These are phyloP conservation scores for Aphanomyces euteiches DNA, from an alignment of 352 stramenopile genomes.

Conservation along the genomic window DNA sequence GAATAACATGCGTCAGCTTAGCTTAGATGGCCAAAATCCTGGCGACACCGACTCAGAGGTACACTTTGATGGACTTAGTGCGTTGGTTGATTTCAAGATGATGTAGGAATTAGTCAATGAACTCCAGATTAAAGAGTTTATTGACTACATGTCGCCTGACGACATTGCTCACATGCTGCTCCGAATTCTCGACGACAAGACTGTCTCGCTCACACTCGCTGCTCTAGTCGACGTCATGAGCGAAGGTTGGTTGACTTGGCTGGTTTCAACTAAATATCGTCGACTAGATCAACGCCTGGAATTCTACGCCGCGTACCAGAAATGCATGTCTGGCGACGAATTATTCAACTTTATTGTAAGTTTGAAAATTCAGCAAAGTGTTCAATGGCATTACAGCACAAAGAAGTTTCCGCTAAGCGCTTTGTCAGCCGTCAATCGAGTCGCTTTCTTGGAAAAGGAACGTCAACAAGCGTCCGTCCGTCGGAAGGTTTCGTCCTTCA, in stretches of 20 bases:
- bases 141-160: conserved; percentile 19
- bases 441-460: too few species aligned
- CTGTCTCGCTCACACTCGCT: background rate
- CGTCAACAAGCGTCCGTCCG: too few species aligned
- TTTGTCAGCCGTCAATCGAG: background rate
- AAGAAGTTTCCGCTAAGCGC: conserved; percentile 2
- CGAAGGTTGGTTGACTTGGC: background rate
- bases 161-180: conserved; percentile 13
- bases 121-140: conserved; percentile 10
- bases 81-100: background rate
- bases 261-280: too few species aligned
- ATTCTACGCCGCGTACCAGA: conserved; percentile 18
- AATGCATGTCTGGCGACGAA: conserved; percentile 23
- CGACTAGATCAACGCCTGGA: conserved; percentile 2
- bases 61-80: background rate
- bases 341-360: conserved; percentile 23
- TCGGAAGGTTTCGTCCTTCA: conserved; percentile 3
- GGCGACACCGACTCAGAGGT: background rate
- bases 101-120: conserved; percentile 1
- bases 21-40: background rate
- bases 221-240: conserved; percentile 10
- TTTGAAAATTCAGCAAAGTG: background rate
- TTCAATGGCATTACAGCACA: background rate
- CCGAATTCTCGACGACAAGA: conserved; percentile 14
- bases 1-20: background rate